phyloP scores from a whole-genome alignment of 139 green algal species.

The Astrephomene gubernaculifera region DNA sequence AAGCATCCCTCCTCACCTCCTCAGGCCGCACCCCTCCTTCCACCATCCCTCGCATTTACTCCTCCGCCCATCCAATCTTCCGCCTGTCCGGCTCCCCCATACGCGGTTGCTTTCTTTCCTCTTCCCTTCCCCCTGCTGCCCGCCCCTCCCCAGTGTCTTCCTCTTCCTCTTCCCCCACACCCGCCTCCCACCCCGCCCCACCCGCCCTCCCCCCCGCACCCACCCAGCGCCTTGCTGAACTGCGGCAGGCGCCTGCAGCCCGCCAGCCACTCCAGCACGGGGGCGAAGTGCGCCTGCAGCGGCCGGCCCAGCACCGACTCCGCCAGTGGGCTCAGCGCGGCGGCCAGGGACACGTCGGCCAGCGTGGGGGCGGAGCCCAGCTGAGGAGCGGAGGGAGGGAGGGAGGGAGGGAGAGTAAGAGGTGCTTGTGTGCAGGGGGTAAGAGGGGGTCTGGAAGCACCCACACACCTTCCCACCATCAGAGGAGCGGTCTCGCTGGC shows the following conservation, averaged over 20 bases:
- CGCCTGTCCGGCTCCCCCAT: too few species aligned
- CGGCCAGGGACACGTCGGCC: conserved; percentile 67
- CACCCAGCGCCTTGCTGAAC: conserved; percentile 68
- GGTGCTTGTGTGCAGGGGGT: not conserved
- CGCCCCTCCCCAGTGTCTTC: not conserved
- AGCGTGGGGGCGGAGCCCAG: conserved; percentile 55
- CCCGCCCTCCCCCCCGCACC: not conserved
- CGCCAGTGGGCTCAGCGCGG: conserved; percentile 61
- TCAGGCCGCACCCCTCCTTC: too few species aligned
- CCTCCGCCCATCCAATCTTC: too few species aligned
- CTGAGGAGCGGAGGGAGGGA: not conserved
- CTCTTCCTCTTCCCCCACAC: not conserved
- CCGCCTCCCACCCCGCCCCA: not conserved
- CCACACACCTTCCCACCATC: not conserved
- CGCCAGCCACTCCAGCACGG: conserved; percentile 57
- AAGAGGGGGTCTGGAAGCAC: too few species aligned
- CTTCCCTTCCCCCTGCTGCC: too few species aligned
- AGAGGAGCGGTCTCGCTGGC: not conserved
- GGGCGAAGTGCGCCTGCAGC: conserved; percentile 44
- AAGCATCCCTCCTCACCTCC: too few species aligned
- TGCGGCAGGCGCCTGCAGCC: conserved; percentile 31
- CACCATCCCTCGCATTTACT: too few species aligned
- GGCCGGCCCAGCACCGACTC: conserved; percentile 62
- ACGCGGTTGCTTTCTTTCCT: too few species aligned
- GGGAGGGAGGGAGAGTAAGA: not conserved